Evolutionary conservation across 208 protist species (phyloP).

Genomic region (Naegleria fowleri): DNA sequence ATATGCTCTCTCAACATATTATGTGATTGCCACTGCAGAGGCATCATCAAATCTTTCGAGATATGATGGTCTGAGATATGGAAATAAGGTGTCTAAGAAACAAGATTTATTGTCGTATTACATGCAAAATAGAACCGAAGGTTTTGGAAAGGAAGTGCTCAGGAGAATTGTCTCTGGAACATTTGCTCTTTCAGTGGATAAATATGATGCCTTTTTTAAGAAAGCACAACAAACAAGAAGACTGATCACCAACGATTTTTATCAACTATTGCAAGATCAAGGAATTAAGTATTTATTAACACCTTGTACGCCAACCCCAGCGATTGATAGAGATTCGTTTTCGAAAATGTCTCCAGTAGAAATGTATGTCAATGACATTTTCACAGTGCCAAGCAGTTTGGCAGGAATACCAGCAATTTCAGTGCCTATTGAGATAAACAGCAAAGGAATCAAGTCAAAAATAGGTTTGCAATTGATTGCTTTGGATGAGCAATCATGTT

Average conservation of each 20-base stretch:
- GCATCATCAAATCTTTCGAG: neutral
- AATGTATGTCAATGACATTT: conserved; percentile 8
- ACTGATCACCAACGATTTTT: conserved; percentile 22
- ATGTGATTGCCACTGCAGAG: conserved; percentile 15
- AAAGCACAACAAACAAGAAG: conserved; percentile 13
- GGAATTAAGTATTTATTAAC: neutral
- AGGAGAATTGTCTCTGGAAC: conserved; percentile 16
- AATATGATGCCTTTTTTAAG: neutral
- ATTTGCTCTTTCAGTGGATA: neutral
- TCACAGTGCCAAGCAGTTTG: conserved; percentile 13
- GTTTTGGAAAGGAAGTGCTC: conserved; percentile 20
- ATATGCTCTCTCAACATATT: conserved; percentile 22
- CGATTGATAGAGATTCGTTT: neutral
- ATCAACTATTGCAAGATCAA: neutral
- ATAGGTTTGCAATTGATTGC: conserved; percentile 9
- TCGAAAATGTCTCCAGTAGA: neutral
- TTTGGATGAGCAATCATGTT: neutral
- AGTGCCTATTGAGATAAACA: neutral
- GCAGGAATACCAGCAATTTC: conserved; percentile 25
- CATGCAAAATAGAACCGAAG: neutral
- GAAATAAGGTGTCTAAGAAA: neutral
- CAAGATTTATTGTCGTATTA: neutral
- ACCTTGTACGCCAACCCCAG: neutral
- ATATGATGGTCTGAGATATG: conserved; percentile 28
- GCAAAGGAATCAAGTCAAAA: neutral